Evolutionary conservation across 2,329 filamentous ascomycete species (phyloP), one percentile per base, ranked within the genome.

Genomic region (Cyclaneusma minus): DNA sequence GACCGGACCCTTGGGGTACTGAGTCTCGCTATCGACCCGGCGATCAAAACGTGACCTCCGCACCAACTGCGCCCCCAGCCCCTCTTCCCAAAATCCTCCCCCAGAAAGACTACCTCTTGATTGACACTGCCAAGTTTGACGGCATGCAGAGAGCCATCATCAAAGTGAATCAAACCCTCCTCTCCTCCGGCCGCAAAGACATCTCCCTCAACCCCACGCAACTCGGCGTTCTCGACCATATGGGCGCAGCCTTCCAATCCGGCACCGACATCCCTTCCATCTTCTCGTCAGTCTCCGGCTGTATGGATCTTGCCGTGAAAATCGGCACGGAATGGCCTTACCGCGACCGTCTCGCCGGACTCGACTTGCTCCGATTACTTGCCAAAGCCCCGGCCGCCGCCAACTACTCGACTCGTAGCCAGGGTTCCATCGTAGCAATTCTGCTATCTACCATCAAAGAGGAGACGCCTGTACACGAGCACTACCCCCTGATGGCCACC

Each of bases 291-390:
- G 48, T 69, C 5, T 49, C 62, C 5, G 45, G 56, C 11, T 64
- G 70, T 1, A 50, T 87, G 3, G 58, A 71, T 13, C 54, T 83
- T 0, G 58, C 84, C 5, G 55, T 83, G 31, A 81, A 74, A 41
- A 64, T 91, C 28, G 68, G 73, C 11, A 82, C 79, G 0, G 51
- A 61, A 16, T 98, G 89, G 89, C 78, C 85, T 3, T 72, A 77
- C 28, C 61, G 72, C 8, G 79, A 82, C 38, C 75, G 84, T 23
- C 63, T 98, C 0, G 80, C 89, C 1, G 81, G 74, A 8, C 65
- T 98, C 1, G 89, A 95, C 48, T 60, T 95, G 2, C 62, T 95
- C 4, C 80, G 89, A n/a, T 72, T 91, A 25, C 60, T 89, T 15
- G 76, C 80, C 2, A 70, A 73, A 1, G 70, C 68, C 4, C 68